phyloP scores from a whole-genome alignment of 2,329 filamentous ascomycete genomes.

The Sarocladium oryzae region DNA sequence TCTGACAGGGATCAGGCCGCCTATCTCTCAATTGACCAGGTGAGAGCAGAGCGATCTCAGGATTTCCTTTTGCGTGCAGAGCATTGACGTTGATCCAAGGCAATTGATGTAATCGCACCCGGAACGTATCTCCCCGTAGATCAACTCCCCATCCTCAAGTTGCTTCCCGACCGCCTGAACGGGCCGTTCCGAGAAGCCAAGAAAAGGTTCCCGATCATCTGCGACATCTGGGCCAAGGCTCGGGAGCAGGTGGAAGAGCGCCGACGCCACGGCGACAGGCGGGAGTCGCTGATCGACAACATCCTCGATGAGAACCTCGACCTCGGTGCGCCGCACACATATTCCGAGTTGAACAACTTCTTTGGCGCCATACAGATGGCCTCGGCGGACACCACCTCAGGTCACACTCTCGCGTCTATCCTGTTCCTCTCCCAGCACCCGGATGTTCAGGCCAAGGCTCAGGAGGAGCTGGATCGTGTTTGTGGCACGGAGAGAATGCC shows the following conservation, averaged over 20 bases:
- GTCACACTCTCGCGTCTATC: conserved; percentile 5
- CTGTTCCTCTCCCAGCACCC: conserved; percentile 11
- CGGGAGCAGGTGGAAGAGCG: background rate
- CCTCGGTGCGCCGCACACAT: background rate
- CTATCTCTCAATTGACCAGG: background rate
- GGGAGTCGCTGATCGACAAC: background rate
- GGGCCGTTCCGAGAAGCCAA: background rate
- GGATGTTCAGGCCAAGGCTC: conserved; percentile 18
- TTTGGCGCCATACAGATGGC: background rate
- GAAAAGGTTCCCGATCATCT: background rate
- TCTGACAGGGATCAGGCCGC: background rate
- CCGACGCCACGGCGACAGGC: background rate
- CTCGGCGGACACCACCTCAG: background rate
- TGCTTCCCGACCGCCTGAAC: background rate
- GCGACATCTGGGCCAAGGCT: background rate
- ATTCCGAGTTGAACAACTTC: conserved; percentile 2
- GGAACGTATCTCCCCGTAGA: background rate
- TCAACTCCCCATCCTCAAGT: background rate
- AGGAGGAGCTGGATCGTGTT: conserved; percentile 21
- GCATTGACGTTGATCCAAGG: background rate
- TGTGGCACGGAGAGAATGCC: conserved; percentile 16
- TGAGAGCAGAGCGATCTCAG: background rate
- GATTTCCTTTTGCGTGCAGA: background rate
- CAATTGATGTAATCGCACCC: background rate
- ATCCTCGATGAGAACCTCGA: background rate